Evolutionary conservation across 345 rosid genomes (phyloP), one percentile per base, ranked within the genome.

Genomic region (Murraya koenigii): DNA sequence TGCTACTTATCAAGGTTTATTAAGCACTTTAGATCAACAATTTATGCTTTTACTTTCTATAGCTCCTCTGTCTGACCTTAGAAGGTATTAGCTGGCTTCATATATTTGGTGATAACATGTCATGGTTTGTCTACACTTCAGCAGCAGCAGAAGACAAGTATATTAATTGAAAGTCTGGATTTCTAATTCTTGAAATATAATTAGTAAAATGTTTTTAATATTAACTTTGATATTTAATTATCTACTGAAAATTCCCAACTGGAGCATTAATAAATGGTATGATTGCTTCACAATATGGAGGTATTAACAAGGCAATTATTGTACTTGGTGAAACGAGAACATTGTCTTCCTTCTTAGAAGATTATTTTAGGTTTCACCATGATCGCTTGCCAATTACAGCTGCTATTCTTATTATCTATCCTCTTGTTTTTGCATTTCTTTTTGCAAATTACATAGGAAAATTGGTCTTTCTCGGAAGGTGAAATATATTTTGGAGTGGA

Each of bases 201-300:
- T 47, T 47, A 47, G 25, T 2, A n/a, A 49, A 19, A 1, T 55
- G 38, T 22, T 32, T 9, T 9, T 38, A 10, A n/a, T 25, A 25
- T 55, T 9, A 9, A 8, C 13, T 25, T 70, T 74, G 52, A 3
- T 47, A 47, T 2, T 39, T 39, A 47, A 47, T 10, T 77, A 72
- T 26, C 26, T 81, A 86, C 92, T 91, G 98, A 82, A 84, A 66
- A 86, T 94, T n/a, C 97, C 98, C 3, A 85, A 82, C 47, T 93
- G 95, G 93, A 91, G 98, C 97, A 75, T 89, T 7, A 0, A 75
- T 95, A 56, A 90, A 91, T 25, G 79, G 83, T 23, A 64, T 89
- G 83, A 77, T 93, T 28, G 82, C 89, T 63, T 90, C 98, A 39
- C 98, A 95, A 36, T 95, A 84, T 62, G 98, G 98, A 7, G 95